Percentiles rank a stretch among this genome's conserved stretches.
Conservation (phyloP, 306 rosid species). For the Delonix regia region DNA sequence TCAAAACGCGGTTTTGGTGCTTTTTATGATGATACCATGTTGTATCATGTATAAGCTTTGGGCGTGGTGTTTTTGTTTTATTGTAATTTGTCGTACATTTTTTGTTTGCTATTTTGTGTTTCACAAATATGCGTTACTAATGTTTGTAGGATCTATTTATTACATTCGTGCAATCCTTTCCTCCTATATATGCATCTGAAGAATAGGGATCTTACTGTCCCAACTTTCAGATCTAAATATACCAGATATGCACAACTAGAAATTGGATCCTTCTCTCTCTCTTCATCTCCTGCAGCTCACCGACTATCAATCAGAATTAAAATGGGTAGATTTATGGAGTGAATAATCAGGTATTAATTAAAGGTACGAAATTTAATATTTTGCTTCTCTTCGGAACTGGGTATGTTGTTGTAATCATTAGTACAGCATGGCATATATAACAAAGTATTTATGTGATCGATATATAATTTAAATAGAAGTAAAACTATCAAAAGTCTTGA, state of each 20-base stretch:
- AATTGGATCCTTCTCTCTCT: not conserved
- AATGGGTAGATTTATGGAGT: conserved; percentile 2
- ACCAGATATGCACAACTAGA: conserved; percentile 13
- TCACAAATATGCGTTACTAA: not conserved
- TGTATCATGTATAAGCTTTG: not conserved
- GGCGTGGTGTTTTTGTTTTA: not conserved
- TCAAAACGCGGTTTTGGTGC: not conserved
- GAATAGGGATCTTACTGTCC: not conserved
- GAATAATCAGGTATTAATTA: not conserved
- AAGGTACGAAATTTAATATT: not conserved
- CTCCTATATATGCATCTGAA: not conserved
- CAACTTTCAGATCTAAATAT: conserved; percentile 33
- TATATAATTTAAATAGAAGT: not conserved
- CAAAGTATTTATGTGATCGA: not conserved
- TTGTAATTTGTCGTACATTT: not conserved
- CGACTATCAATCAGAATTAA: not conserved
- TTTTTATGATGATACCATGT: not conserved
- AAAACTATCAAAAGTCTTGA: not conserved
- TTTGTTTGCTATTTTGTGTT: not conserved
- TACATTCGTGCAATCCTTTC: not conserved
- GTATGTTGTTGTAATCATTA: conserved; percentile 13
- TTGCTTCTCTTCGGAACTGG: not conserved
- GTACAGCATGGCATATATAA: not conserved
- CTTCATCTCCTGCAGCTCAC: not conserved
- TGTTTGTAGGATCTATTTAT: not conserved